Conservation (phyloP, 1,139 yeast genomes). For the Kodamaea sp. region DNA sequence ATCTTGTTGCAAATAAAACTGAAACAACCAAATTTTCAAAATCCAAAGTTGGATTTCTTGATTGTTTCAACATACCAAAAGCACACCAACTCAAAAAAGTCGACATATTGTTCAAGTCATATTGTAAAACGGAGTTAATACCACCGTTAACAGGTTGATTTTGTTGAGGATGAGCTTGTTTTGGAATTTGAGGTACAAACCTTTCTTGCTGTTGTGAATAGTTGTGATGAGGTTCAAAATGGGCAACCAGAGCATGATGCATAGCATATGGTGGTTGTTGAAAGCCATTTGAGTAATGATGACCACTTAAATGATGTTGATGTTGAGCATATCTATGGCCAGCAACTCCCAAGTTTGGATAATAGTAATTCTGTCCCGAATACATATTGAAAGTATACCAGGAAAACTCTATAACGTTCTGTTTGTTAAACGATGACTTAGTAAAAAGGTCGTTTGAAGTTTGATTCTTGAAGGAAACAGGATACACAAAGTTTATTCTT, state of each 20-base stretch:
- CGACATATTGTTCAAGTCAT: constrained; percentile 73
- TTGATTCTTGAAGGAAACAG: constrained; percentile 8
- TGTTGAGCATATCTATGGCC: constrained; percentile 29
- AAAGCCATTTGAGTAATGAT: too few relatives aligned
- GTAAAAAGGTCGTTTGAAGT: constrained; percentile 35
- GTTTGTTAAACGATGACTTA: constrained; percentile 33
- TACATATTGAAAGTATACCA: constrained; percentile 12
- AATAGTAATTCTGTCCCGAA: constrained; percentile 19
- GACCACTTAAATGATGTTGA: not conserved
- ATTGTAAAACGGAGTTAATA: constrained; percentile 72
- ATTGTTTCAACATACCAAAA: constrained; percentile 54
- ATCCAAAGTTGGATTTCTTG: constrained; percentile 47
- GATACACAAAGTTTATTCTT: constrained; percentile 6
- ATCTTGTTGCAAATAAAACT: constrained; percentile 83
- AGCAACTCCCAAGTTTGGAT: constrained; percentile 33
- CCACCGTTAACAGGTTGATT: constrained; percentile 56
- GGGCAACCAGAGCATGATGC: constrained; percentile 9
- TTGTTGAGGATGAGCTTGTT: constrained; percentile 12
- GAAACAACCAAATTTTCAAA: constrained; percentile 61
- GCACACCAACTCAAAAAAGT: constrained; percentile 68
- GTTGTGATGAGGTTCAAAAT: too few relatives aligned
- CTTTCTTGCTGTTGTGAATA: too few relatives aligned
- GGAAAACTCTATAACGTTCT: constrained; percentile 1
- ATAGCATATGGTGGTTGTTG: not conserved
- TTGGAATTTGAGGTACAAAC: constrained; percentile 9